These are phyloP conservation scores for Pyrenophora tritici-repentis DNA, from an alignment of 2,329 filamentous ascomycete genomes.

Conservation along the genomic window DNA sequence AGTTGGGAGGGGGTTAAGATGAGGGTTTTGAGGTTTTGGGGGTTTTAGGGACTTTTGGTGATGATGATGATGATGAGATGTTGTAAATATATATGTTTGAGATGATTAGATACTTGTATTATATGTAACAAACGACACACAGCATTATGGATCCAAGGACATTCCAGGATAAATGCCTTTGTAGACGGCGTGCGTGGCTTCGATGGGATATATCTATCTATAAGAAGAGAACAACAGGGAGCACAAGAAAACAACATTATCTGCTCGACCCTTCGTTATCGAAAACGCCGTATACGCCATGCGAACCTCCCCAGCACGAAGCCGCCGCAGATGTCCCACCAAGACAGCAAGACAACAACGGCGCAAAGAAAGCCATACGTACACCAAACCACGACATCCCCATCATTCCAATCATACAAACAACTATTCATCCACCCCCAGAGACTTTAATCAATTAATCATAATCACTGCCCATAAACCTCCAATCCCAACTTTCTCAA, in stretches of 20 bases:
- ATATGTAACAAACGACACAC: too few relatives aligned
- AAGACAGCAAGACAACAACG: not conserved
- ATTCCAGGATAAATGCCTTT: too few relatives aligned
- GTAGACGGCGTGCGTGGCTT: too few relatives aligned
- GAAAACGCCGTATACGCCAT: constrained; percentile 4
- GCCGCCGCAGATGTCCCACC: too few relatives aligned
- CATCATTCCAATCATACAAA: not conserved
- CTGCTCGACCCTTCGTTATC: too few relatives aligned
- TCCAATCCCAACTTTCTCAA: constrained; percentile 54
- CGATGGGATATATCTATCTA: not conserved
- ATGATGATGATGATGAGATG: too few relatives aligned
- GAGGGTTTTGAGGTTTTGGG: constrained; percentile 56
- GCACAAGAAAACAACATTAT: not conserved
- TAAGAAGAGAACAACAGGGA: not conserved
- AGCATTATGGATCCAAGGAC: too few relatives aligned
- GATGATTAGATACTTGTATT: too few relatives aligned
- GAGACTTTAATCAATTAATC: not conserved
- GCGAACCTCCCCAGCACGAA: not conserved
- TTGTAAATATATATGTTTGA: too few relatives aligned
- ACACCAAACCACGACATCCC: too few relatives aligned
- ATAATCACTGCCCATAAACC: constrained; percentile 3
- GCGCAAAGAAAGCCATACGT: too few relatives aligned
- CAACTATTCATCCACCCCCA: not conserved
- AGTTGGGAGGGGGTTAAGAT: constrained; percentile 65
- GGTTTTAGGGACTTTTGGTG: constrained; percentile 42